Conservation (phyloP, 345 rosid genomes). For the Aegle marmelos region DNA sequence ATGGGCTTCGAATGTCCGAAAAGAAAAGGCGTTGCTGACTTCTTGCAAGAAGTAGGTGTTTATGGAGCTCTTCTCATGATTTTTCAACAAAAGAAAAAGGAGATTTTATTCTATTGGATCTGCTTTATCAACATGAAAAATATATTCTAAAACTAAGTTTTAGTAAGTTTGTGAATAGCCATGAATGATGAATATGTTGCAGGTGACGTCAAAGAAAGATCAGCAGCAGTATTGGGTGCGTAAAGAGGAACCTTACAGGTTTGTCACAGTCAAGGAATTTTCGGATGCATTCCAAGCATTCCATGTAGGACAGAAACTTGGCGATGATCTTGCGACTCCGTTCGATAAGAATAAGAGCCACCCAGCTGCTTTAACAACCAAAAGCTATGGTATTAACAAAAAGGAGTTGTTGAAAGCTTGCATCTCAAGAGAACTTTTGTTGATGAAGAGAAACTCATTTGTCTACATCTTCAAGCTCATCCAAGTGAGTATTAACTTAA, state of each 20-base stretch:
- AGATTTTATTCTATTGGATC: neutral
- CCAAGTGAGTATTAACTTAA: constrained; percentile 21
- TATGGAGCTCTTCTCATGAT: neutral
- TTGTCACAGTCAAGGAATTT: constrained; percentile 33
- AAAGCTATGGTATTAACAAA: constrained; percentile 31
- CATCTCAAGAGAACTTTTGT: constrained; percentile 33
- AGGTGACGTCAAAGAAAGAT: constrained; percentile 51
- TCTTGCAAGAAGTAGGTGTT: constrained; percentile 30
- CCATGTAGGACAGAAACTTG: constrained; percentile 23
- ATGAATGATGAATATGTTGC: neutral
- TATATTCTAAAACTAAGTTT: neutral
- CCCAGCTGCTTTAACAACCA: constrained; percentile 39
- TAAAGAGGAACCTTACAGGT: constrained; percentile 32
- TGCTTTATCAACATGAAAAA: neutral
- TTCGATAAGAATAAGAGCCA: constrained; percentile 33
- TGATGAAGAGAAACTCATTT: constrained; percentile 46
- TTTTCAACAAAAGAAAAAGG: neutral
- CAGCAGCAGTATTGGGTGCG: constrained; percentile 37
- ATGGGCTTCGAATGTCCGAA: constrained; percentile 24
- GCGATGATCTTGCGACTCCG: constrained; percentile 26
- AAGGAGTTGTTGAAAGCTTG: constrained; percentile 34
- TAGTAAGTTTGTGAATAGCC: neutral
- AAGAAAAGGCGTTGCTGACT: constrained; percentile 31
- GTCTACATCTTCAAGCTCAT: constrained; percentile 37
- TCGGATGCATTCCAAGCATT: constrained; percentile 28